phyloP scores from a whole-genome alignment of 2,329 filamentous ascomycete species.

The Furcasterigmium furcatum region DNA sequence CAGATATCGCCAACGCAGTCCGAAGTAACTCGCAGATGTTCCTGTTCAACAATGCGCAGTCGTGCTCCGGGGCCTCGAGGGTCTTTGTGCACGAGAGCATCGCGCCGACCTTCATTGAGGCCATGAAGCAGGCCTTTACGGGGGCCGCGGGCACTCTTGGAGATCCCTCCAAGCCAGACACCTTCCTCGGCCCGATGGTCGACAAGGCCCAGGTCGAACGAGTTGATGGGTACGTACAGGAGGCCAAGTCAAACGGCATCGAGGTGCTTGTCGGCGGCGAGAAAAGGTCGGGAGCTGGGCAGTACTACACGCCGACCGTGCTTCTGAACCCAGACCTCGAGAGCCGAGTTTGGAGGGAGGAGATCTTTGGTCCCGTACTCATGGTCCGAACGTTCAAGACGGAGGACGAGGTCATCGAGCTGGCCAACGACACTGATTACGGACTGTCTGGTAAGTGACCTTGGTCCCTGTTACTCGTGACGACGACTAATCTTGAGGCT shows the following conservation, averaged over 20 bases:
- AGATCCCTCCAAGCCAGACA: slow-evolving; percentile 74
- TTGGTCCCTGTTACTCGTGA: neutral
- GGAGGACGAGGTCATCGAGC: slow-evolving; percentile 43
- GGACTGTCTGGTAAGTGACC: slow-evolving; percentile 10
- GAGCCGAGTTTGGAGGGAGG: slow-evolving; percentile 37
- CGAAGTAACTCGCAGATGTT: slow-evolving; percentile 73
- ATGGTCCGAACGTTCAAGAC: slow-evolving; percentile 33
- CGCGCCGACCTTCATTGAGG: slow-evolving; percentile 80
- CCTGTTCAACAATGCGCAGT: slow-evolving; percentile 64
- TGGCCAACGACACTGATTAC: slow-evolving; percentile 46
- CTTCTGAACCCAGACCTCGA: slow-evolving; percentile 33
- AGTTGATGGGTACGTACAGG: slow-evolving; percentile 79
- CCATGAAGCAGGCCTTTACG: slow-evolving; percentile 70
- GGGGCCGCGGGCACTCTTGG: slow-evolving; percentile 73
- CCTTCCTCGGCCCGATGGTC: slow-evolving; percentile 87
- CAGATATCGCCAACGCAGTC: slow-evolving; percentile 38
- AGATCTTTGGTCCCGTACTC: slow-evolving; percentile 63
- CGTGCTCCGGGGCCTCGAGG: slow-evolving; percentile 74
- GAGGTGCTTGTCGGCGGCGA: slow-evolving; percentile 58
- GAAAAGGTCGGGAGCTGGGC: slow-evolving; percentile 52
- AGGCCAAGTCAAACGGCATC: slow-evolving; percentile 57
- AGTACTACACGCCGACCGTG: neutral
- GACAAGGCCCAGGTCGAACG: slow-evolving; percentile 83
- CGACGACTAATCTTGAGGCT: neutral
- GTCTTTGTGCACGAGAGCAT: slow-evolving; percentile 84